Percentiles rank a stretch among this genome's conserved stretches.
phyloP scores from a whole-genome alignment of 2,329 filamentous ascomycete genomes.

The Talaromyces sp. region DNA sequence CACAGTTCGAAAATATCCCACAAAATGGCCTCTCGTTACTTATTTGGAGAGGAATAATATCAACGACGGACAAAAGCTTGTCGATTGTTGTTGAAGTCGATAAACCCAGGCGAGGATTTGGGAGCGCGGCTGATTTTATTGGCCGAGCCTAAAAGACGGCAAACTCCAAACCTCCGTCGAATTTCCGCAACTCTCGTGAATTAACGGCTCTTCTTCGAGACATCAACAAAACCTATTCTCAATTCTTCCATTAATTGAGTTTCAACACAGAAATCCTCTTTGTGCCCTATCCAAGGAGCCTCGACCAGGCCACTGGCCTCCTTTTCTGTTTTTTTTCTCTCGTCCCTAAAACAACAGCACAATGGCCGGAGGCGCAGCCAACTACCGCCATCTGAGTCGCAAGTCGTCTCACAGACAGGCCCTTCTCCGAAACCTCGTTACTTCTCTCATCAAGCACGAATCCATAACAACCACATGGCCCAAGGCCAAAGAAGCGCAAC shows the following conservation, averaged over 20 bases:
- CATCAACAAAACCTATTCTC: neutral
- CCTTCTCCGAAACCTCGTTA: constrained; percentile 90
- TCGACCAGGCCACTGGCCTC: neutral
- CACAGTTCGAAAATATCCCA: neutral
- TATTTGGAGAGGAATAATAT: neutral
- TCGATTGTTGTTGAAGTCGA: neutral
- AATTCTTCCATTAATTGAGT: neutral
- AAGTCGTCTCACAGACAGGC: constrained; percentile 83
- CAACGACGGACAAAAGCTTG: neutral
- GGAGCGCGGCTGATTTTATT: neutral
- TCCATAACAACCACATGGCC: constrained; percentile 90
- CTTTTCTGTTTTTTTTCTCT: neutral
- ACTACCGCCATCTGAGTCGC: constrained; percentile 84
- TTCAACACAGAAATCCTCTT: too few species aligned
- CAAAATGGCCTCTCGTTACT: neutral
- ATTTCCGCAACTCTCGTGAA: neutral
- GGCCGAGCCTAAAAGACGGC: neutral
- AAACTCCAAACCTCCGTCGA: neutral
- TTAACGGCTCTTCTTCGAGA: neutral
- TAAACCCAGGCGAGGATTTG: neutral
- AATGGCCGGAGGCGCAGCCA: constrained; percentile 82
- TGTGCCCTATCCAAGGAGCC: too few species aligned
- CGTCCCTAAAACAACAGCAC: constrained; percentile 11
- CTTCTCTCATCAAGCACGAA: constrained; percentile 88
- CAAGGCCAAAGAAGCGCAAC: constrained; percentile 95